Evolutionary conservation across 768 basidiomycete species (phyloP).

Genomic region (Leucocoprinus sp.): DNA sequence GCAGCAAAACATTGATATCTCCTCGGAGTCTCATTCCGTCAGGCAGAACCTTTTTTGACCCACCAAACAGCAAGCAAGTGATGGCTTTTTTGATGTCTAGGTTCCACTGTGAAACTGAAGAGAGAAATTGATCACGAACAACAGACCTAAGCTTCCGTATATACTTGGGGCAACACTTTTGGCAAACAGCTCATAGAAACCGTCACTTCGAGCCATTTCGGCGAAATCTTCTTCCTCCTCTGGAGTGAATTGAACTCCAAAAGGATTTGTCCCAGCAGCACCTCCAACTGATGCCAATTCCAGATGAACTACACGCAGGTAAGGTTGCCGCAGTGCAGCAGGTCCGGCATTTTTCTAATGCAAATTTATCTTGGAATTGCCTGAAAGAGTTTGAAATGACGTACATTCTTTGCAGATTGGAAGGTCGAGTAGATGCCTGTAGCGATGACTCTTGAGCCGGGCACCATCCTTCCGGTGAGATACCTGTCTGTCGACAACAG

Average conservation of each 20-base stretch:
- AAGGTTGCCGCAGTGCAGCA: slow-evolving; percentile 87
- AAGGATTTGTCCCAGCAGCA: slow-evolving; percentile 69
- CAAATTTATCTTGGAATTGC: not conserved
- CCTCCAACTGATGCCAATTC: slow-evolving; percentile 80
- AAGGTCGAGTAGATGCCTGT: slow-evolving; percentile 98
- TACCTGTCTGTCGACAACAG: slow-evolving; percentile 86
- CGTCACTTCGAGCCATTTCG: slow-evolving; percentile 81
- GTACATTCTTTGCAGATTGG: slow-evolving; percentile 77
- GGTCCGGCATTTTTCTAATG: slow-evolving; percentile 70
- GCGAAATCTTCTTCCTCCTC: slow-evolving; percentile 97
- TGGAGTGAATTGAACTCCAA: slow-evolving; percentile 82
- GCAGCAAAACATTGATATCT: slow-evolving; percentile 93
- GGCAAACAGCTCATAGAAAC: slow-evolving; percentile 90
- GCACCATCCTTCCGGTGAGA: slow-evolving; percentile 87
- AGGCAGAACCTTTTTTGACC: slow-evolving; percentile 93
- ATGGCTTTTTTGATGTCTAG: slow-evolving; percentile 98
- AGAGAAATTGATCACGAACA: not conserved
- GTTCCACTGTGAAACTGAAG: slow-evolving; percentile 7
- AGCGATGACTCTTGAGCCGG: slow-evolving; percentile 90
- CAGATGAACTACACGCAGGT: slow-evolving; percentile 87
- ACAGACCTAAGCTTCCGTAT: slow-evolving; percentile 81
- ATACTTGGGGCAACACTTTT: slow-evolving; percentile 96
- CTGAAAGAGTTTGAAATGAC: slow-evolving; percentile 16
- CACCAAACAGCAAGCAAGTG: slow-evolving; percentile 91
- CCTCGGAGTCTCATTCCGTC: slow-evolving; percentile 96